Evolutionary conservation across 23 red algal species (phyloP), one percentile per base, ranked within the genome.

Genomic region (Gracilaria gracilis): DNA sequence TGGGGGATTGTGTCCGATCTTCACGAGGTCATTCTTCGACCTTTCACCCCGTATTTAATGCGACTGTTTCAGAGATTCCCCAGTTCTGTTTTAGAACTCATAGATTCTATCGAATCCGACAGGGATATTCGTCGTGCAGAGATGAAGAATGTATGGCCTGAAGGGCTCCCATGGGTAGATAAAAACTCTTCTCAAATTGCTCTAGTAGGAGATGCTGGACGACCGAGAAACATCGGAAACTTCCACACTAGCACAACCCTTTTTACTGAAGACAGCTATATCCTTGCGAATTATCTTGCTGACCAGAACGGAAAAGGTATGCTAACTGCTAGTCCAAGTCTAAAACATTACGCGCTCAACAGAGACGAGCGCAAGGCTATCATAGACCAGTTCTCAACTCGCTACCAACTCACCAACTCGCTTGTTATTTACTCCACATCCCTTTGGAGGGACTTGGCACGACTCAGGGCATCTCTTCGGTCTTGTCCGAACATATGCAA

Each of bases 101-200:
- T 92, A 5, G 48, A 35, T 57, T 67, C 89, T 25, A 46, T 75
- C 72, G 89, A 90, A 34, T 64, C 57, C 20, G 89, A 92, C 61
- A 35, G 89, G 7, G 66, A 58, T 15, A 84, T 92, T 48, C 37
- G 57, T 77, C 89, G 89, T 33, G 38, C 64, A 21, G 89, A 92
- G 42, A 82, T 92, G 61, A 83, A 75, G 80, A 77, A 64, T 28
- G 89, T 92, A 23, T 92, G 89, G 89, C 79, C 89, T 28, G 78
- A 75, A 69, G 48, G 84, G 24, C 72, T 72, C 25, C 89, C 89
- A 33, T 92, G 89, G 89, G 67, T 92, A 25, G 89, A 92, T 57
- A 35, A 40, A 17, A 82, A 66, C 36, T 83, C 79, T 37, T 81
- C 73, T 27, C 77, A 65, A 61, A 79, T 92, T 9, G 89, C 80